Evolutionary conservation across 495 filamentous ascomycete species (phyloP).

Genomic region (Schizothecium vesticola): DNA sequence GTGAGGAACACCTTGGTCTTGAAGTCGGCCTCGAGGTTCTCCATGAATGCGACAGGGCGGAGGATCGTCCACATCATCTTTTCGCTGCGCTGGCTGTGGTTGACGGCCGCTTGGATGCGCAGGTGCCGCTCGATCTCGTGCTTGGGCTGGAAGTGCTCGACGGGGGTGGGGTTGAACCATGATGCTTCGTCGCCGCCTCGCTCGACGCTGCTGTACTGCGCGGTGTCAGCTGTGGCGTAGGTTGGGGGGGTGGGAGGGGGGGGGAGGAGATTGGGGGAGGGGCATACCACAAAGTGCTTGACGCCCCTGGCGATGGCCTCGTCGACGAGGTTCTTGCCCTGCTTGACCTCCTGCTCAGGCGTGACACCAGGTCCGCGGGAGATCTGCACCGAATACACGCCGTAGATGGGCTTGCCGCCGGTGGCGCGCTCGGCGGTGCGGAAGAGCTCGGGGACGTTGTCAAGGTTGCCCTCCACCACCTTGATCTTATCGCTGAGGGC

Average conservation of each 20-base stretch:
- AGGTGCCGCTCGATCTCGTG: slow-evolving; percentile 62
- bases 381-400: slow-evolving; percentile 36
- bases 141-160: slow-evolving; percentile 66
- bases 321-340: slow-evolving; percentile 61
- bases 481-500: slow-evolving; percentile 40
- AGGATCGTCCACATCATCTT: slow-evolving; percentile 57
- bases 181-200: slow-evolving; percentile 55
- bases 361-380: slow-evolving; percentile 45
- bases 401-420: slow-evolving; percentile 30
- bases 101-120: slow-evolving; percentile 24
- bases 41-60: slow-evolving; percentile 63
- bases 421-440: slow-evolving; percentile 35
- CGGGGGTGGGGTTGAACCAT: slow-evolving; percentile 51
- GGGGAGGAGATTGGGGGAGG: not conserved
- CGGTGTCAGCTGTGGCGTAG: not conserved
- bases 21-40: slow-evolving; percentile 56
- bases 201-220: slow-evolving; percentile 57
- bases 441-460: slow-evolving; percentile 50
- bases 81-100: slow-evolving; percentile 22
- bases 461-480: slow-evolving; percentile 55
- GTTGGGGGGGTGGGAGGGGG: not conserved
- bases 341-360: slow-evolving; percentile 50
- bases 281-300: slow-evolving; percentile 51
- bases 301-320: slow-evolving; percentile 52
- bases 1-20: slow-evolving; percentile 56